phyloP scores from a whole-genome alignment of 169 alveolate species.

The Perkinsus chesapeaki region DNA sequence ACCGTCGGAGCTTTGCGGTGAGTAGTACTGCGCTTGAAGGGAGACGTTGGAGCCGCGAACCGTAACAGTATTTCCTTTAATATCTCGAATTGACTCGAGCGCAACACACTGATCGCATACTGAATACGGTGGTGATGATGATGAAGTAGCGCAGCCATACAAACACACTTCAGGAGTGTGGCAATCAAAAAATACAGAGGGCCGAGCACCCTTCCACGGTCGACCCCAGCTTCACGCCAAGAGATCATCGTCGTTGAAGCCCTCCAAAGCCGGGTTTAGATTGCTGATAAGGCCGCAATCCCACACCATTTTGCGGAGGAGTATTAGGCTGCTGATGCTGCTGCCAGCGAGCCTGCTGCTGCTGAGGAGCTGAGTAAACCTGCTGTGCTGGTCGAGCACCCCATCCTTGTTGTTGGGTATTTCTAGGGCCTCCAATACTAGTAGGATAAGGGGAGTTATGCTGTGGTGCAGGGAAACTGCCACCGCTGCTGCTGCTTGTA shows the following conservation, averaged over 20 bases:
- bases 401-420: neutral
- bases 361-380: neutral
- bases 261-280: neutral
- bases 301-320: neutral
- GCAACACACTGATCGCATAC: too few relatives aligned
- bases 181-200: too few relatives aligned
- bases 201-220: too few relatives aligned
- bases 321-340: neutral
- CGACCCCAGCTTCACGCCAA: too few relatives aligned
- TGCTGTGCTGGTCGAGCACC: neutral
- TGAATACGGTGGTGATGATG: too few relatives aligned
- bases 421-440: neutral
- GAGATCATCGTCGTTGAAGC: neutral
- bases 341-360: neutral
- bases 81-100: too few relatives aligned
- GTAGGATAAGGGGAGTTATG: neutral
- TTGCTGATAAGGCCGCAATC: neutral
- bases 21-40: too few relatives aligned
- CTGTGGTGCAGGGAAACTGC: neutral
- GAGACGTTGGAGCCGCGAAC: too few relatives aligned
- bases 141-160: too few relatives aligned
- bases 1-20: too few relatives aligned
- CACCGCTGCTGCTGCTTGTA: neutral
- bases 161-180: too few relatives aligned
- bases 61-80: too few relatives aligned